phyloP scores from a whole-genome alignment of 1,284 basidiomycete species.

The Veloboletus limbatus region DNA sequence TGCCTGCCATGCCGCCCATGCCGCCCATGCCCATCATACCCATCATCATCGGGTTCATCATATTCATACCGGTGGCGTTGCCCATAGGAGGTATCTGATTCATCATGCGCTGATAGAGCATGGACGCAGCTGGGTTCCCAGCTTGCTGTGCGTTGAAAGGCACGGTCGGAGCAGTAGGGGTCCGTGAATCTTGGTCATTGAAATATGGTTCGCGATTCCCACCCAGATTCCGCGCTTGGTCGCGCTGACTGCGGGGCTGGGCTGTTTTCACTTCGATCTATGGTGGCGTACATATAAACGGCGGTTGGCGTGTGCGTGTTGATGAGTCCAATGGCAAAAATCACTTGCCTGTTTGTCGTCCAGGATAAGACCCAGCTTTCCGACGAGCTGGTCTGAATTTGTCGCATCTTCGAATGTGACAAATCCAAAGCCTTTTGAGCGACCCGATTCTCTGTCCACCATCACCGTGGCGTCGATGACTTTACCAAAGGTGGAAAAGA shows the following conservation, averaged over 20 bases:
- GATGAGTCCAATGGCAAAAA: background rate
- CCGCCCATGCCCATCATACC: conserved; percentile 39
- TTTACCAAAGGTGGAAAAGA: conserved; percentile 75
- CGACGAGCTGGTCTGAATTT: conserved; percentile 70
- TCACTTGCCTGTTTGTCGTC: conserved; percentile 73
- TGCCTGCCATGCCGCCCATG: conserved; percentile 28
- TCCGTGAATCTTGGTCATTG: conserved; percentile 34
- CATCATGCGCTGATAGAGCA: conserved; percentile 58
- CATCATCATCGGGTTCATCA: conserved; percentile 40
- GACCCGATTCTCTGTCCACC: conserved; percentile 86
- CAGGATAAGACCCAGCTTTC: conserved; percentile 64
- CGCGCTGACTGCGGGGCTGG: conserved; percentile 71
- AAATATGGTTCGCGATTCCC: conserved; percentile 30
- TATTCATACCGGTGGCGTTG: conserved; percentile 30
- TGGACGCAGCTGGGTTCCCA: conserved; percentile 48
- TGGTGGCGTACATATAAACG: background rate
- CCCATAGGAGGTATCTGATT: conserved; percentile 48
- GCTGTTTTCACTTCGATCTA: conserved; percentile 88
- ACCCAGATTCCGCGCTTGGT: conserved; percentile 41
- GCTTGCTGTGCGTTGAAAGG: conserved; percentile 35
- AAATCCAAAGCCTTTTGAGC: conserved; percentile 94
- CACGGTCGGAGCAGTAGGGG: conserved; percentile 29
- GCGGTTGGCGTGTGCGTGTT: background rate
- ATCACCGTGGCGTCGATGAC: conserved; percentile 92
- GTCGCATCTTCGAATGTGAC: conserved; percentile 84